phyloP scores from a whole-genome alignment of 2,329 filamentous ascomycete genomes.

The Apiospora marii region DNA sequence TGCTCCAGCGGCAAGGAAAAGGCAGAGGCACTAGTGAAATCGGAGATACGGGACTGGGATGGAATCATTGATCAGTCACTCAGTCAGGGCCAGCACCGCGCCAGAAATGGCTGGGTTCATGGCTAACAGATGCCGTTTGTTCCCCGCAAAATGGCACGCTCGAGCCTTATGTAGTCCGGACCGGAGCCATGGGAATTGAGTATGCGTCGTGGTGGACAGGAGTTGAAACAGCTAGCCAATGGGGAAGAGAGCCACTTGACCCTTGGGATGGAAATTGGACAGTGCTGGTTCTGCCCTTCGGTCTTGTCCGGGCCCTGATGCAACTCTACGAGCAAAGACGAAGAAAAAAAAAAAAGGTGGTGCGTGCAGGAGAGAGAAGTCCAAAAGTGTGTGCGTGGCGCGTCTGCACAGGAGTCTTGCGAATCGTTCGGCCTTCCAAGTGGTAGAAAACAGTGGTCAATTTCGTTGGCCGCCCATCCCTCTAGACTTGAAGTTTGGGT shows the following conservation, averaged over 20 bases:
- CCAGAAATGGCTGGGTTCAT: neutral
- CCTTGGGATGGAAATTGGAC: neutral
- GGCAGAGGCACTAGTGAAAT: neutral
- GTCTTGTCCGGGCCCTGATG: neutral
- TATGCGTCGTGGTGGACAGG: neutral
- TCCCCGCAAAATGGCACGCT: constrained; percentile 13
- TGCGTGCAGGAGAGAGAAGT: neutral
- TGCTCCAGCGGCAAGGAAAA: neutral
- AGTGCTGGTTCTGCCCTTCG: neutral
- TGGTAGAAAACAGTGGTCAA: neutral
- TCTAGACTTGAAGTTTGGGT: neutral
- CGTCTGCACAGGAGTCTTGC: too few species aligned
- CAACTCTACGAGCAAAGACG: too few species aligned
- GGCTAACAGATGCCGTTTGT: neutral
- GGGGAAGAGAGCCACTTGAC: neutral
- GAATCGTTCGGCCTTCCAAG: neutral
- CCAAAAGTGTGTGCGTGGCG: neutral
- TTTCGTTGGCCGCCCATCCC: neutral
- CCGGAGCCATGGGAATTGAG: neutral
- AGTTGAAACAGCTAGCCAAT: neutral
- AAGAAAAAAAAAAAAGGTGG: too few species aligned
- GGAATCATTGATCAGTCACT: neutral
- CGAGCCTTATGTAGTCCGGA: neutral
- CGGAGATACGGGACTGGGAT: neutral
- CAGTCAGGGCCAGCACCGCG: neutral